Evolutionary conservation across 2,329 filamentous ascomycete species (phyloP), one percentile per base, ranked within the genome.

Genomic region (Metarhizium sp.): DNA sequence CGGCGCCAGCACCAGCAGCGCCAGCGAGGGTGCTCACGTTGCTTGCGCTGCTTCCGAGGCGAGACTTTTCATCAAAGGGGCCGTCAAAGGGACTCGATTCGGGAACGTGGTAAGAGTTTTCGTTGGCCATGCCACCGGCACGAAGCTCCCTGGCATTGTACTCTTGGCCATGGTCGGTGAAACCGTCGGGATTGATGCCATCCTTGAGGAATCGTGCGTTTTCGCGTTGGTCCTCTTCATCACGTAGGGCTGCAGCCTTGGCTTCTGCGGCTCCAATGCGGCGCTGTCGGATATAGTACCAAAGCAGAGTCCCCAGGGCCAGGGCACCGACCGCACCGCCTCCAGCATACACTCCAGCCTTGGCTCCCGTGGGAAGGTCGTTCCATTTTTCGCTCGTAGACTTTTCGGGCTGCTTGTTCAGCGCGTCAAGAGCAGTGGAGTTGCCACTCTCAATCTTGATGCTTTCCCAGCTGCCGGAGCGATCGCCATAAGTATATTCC

Each of bases 401-500:
- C 63, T 75, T 72, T 14, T 74, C 62, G 2, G 74, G 72, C 14
- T 67, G 58, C 14, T 60, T 59, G 60, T 68, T 60, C 60, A 85
- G 69, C 6, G 66, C 71, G 10, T 79, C 69, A 42, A 72, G 66
- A 11, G 75, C 75, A 2, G 78, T 82, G 1, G 82, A 85, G 67
- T 85, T 83, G 55, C 80, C 80, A 38, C 67, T 66, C 55, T 73
- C 68, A 36, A 78, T 67, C 61, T 85, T 75, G 67, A 88, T 87
- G 71, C 84, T 87, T 63, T 85, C 63, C 74, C 76, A 87, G 53
- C 71, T 73, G 52, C 87, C 87, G 1, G 77, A 74, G 43, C 73
- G 72, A 64, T 88, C 86, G 30, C 75, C 75, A 62, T 82, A 91
- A 49, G 77, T 70, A 66, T 91, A 92, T 62, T 82, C 79, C 61